Evolutionary conservation across 257 asterid genomes (phyloP), one percentile per base, ranked within the genome.

Genomic region (Petrea volubilis): DNA sequence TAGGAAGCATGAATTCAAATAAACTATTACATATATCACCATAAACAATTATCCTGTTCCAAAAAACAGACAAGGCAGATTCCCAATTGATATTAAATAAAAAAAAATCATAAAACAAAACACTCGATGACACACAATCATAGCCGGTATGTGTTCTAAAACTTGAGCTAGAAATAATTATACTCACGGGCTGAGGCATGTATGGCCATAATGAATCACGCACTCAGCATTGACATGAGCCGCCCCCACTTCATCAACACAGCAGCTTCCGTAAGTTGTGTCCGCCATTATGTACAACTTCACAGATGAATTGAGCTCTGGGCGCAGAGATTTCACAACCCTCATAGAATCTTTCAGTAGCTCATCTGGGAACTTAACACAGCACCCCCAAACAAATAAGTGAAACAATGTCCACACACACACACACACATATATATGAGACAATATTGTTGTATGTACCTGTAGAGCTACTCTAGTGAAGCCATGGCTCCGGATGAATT

Each of bases 211-310:
- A 82, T 90, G 97, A 74, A 90, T 47, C 58, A 90, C 90, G 18
- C 94, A 86, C 14, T 88, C 80, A 0, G 96, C 96, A 68, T 78
- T 86, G 27, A 84, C 90, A 69, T 94, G 99, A 69, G 99, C 84
- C 36, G 99, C 99, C 18, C 97, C 99, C 40, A 94, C 97, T 82
- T 94, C 99, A 70, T 94, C 99, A 1, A 91, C 91, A 47, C 99
- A 94, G 79, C 97, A 94, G 83, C 93, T 91, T 6, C 97, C 97
- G 43, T 89, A 94, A 55, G 96, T 83, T 5, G 99, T 94, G 73
- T 94, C 99, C 5, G 97, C 99, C 97, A 94, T 94, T 68, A 94
- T 95, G 24, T 86, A 94, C 83, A 94, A 53, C 82, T 84, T 88
- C 38, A 84, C 89, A 6, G 64, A 47, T 27, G 74, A 70, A 66